Evolutionary conservation across 2,329 filamentous ascomycete species (phyloP).

Genomic region (Fusarium mundagurra): DNA sequence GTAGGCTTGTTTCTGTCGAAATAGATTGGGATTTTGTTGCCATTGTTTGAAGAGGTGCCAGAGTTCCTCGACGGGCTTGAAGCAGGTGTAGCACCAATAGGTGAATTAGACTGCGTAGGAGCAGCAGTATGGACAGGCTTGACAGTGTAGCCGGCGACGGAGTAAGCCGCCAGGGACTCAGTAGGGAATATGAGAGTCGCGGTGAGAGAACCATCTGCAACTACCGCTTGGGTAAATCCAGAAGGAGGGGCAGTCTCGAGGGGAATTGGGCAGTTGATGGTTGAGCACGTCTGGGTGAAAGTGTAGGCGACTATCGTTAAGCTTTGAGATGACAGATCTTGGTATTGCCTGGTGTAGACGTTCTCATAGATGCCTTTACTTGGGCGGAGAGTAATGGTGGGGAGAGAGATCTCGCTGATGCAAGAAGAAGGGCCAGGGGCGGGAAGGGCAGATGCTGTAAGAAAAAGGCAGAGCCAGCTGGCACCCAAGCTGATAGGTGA

Average conservation of each 20-base stretch:
- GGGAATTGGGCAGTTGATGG: too few relatives aligned
- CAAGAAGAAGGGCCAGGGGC: too few relatives aligned
- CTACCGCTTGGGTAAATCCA: not conserved
- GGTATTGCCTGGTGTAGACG: too few relatives aligned
- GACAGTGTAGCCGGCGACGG: not conserved
- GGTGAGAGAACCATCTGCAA: not conserved
- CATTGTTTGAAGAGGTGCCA: not conserved
- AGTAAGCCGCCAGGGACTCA: not conserved
- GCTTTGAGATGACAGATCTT: too few relatives aligned
- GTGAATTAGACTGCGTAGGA: not conserved
- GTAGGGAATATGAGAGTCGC: not conserved
- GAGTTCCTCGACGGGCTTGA: not conserved
- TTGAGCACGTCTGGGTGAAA: too few relatives aligned
- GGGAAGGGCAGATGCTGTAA: too few relatives aligned
- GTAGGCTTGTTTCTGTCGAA: not conserved
- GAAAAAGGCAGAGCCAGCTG: too few relatives aligned
- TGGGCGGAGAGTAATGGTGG: too few relatives aligned
- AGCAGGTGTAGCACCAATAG: not conserved
- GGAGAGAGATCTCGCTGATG: too few relatives aligned
- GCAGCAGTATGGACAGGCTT: not conserved
- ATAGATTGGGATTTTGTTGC: not conserved
- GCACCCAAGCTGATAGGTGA: too few relatives aligned
- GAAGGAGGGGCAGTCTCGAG: not conserved
- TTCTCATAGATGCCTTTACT: too few relatives aligned
- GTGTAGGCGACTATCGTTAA: too few relatives aligned